Base-by-base conservation (phyloP, 192 early-diverging fungal genomes). In the Phlyctochytrium bullatum region DNA sequence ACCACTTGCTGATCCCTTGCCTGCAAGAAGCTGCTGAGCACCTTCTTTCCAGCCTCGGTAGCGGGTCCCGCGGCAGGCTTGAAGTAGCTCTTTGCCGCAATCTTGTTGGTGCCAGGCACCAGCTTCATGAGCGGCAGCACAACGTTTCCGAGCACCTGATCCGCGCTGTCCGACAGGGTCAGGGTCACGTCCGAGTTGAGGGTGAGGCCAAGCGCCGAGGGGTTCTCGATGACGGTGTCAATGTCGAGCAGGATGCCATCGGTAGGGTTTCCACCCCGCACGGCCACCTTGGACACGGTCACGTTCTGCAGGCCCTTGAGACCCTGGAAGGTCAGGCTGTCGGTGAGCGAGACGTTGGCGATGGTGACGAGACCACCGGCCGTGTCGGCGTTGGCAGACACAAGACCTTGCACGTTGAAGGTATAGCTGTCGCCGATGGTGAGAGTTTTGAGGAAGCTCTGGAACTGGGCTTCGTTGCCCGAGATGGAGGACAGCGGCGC, bases 401-500 rank as follows among this genome's bases (percentile, higher is more conserved):
- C 40, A 6, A 47, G 20, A 47, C 68, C 68, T 29, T 52, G 32
- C 1, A 69, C 53, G 27, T 20, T 31, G 34, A 69, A 36, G 51
- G 36, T 47, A 4, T 30, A 58, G 1, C n/a, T 2, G 14, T 40
- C 20, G 6, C 27, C 20, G 30, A 34, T 12, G 20, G 60, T 61
- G 29, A 69, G 23, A 29, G 59, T 24, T 24, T 52, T 31, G 16
- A 69, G 34, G 34, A 69, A 69, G 23, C 25, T 16, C 16, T 24
- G 25, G 50, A 69, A 54, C 23, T 35, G 4, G 14, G 36, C 61
- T 34, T 69, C 68, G 20, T 69, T 34, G 20, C 68, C 68, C 36
- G 59, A 20, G 61, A 69, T 62, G 20, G 52, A 59, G 3, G 34
- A 32, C 33, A 69, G 52, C 17, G 36, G 23, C 3, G 17, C 50